Evolutionary conservation across 257 asterid genomes (phyloP).

Genomic region (Salvia rosmarinus): DNA sequence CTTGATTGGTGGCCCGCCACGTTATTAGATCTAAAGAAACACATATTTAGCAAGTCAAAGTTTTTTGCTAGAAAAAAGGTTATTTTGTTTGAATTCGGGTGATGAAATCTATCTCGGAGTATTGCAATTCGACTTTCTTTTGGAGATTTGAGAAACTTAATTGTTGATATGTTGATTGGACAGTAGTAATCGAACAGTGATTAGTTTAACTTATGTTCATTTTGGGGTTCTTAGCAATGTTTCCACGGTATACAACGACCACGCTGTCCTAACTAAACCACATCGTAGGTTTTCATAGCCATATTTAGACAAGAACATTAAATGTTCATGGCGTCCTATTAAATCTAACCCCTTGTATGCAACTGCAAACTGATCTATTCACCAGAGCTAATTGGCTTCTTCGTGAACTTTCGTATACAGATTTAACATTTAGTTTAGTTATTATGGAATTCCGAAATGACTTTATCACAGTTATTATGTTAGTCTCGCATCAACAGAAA

Average conservation of each 20-base stretch:
- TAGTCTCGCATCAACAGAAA: background rate
- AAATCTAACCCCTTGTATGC: background rate
- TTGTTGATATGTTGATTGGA: background rate
- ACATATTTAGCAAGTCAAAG: background rate
- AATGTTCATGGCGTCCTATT: conserved; percentile 12
- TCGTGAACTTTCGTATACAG: background rate
- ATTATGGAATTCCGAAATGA: background rate
- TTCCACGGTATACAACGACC: background rate
- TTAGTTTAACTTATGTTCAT: too few species aligned
- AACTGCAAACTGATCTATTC: too few species aligned
- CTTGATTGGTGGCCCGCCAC: background rate
- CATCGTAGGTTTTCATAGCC: background rate
- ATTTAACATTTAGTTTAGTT: background rate
- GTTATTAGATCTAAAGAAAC: background rate
- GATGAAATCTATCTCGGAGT: too few species aligned
- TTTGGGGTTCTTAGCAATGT: background rate
- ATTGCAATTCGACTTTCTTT: background rate
- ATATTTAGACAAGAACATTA: conserved; percentile 12
- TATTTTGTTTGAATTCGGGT: too few species aligned
- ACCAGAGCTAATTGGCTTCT: conserved; percentile 1
- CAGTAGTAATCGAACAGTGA: background rate
- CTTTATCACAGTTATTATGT: background rate
- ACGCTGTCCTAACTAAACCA: background rate
- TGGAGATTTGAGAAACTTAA: background rate
- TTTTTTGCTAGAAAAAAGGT: too few species aligned